Evolutionary conservation across 345 rosid genomes (phyloP).

Genomic region (Erucastrum elatum): DNA sequence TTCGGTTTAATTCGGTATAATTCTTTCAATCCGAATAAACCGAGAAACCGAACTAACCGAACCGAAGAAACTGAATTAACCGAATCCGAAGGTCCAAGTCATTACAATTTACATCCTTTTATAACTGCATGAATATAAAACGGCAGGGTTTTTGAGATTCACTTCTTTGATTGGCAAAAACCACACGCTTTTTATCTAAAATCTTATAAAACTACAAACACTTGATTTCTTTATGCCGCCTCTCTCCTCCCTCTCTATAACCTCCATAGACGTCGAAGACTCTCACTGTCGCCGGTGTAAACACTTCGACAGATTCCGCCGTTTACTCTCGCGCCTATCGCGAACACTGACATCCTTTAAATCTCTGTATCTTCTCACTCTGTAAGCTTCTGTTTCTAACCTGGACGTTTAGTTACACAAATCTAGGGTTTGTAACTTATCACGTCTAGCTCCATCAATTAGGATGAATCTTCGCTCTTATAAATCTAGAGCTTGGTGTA

Average conservation of each 20-base stretch:
- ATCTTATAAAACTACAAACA: conserved; percentile 15
- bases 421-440: conserved; percentile 33
- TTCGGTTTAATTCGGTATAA: too few relatives aligned
- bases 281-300: conserved; percentile 17
- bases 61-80: too few relatives aligned
- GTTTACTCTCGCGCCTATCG: neutral
- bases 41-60: too few relatives aligned
- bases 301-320: neutral
- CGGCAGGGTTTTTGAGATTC: neutral
- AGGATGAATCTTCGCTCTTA: neutral
- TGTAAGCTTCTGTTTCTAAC: conserved; percentile 20
- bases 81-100: too few relatives aligned
- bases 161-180: neutral
- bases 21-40: too few relatives aligned
- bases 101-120: too few relatives aligned
- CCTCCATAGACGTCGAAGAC: conserved; percentile 31
- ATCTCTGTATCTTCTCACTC: conserved; percentile 10
- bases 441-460: too few relatives aligned
- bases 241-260: neutral
- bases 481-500: neutral
- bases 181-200: conserved; percentile 17
- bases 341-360: neutral
- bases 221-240: conserved; percentile 13
- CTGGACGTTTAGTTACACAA: conserved; percentile 8
- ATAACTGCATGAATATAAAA: neutral